Evolutionary conservation across 352 stramenopile genomes (phyloP).

Genomic region (Phytophthora idaei): DNA sequence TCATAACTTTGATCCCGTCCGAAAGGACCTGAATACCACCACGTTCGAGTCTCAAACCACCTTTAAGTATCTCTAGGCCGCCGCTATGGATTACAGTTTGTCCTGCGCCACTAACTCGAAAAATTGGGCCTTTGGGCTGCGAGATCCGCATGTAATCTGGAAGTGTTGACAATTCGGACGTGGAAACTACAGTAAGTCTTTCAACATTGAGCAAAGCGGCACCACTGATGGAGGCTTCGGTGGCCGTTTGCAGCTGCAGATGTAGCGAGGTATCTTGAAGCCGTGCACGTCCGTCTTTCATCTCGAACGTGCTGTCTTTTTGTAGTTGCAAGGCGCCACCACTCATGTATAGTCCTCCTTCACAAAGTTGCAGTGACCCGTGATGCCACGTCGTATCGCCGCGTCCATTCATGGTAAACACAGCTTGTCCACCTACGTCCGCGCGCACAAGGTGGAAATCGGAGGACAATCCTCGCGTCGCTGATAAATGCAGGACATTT

Average conservation of each 20-base stretch:
- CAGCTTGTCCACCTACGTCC: conserved; percentile 44
- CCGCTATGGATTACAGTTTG: conserved; percentile 64
- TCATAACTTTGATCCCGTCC: conserved; percentile 55
- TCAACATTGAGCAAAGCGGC: conserved; percentile 49
- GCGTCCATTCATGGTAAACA: conserved; percentile 75
- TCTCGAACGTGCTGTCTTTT: conserved; percentile 45
- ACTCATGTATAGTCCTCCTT: conserved; percentile 32
- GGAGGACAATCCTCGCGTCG: conserved; percentile 44
- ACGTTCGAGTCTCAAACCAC: conserved; percentile 59
- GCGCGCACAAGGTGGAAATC: conserved; percentile 79
- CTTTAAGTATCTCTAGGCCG: conserved; percentile 62
- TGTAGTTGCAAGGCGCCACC: conserved; percentile 48
- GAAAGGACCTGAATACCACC: conserved; percentile 66
- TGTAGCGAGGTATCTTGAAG: conserved; percentile 48
- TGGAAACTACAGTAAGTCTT: conserved; percentile 23
- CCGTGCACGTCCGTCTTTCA: conserved; percentile 51
- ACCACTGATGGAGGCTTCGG: conserved; percentile 10
- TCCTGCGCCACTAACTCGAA: conserved; percentile 57
- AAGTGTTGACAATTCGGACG: conserved; percentile 17
- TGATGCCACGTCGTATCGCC: conserved; percentile 48
- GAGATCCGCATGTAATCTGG: conserved; percentile 61
- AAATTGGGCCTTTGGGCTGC: conserved; percentile 41
- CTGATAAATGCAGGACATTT: conserved; percentile 64
- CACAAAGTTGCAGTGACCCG: conserved; percentile 28
- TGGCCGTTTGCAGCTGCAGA: conserved; percentile 32